Base-by-base conservation (phyloP, 371 early-diverging fungal genomes). In the Syncephalastrum contaminatum region DNA sequence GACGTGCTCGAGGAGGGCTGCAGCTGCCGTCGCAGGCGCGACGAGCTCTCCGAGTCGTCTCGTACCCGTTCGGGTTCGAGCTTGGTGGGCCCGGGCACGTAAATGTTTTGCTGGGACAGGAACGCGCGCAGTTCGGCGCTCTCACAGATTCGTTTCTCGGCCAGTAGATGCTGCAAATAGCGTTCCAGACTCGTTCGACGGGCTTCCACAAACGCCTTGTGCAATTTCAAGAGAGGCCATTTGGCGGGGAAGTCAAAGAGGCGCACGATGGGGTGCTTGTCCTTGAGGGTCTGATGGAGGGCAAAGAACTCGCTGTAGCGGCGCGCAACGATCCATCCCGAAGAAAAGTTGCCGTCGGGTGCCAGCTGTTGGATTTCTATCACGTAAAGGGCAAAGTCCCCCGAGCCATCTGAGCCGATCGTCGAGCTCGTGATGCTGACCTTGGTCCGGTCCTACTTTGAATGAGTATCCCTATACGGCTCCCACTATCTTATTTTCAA, bases 301-400 rank as follows among this genome's bases (percentile, higher is more conserved):
- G 81, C 75, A 57, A 85, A 82, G 60, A 95, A 95, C 67, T 95
- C 94, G 40, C 85, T 82, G 70, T 89, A 93, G 0, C 92, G 73
- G 6, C 93, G 75, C 2, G 83, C 80, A 14, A 94, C 87, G 42
- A 90, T 81, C 93, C 93, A 93, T 0, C 90, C 88, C 1, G 86
- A 83, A 5, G 66, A 73, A 65, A 60, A 74, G n/a, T 70, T 72
- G 0, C 78, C 84, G 53, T 81, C 75, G 30, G 61, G 53, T 0
- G 66, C 84, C 25, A 83, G 53, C 51, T 88, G 86, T 43, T 89
- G 88, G 5, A 94, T 84, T 60, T 92, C 89, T 53, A 94, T 87
- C 45, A 85, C 80, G 60, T 92, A 94, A 4, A 88, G 66, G 0
- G 87, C 86, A 67, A 84, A 89, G 8, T 88, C 87, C 18, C 86